A percentile compares a stretch with the other conserved stretches of the same genome.
phyloP scores from a whole-genome alignment of 257 asterid species.

The Phtheirospermum japonicum region DNA sequence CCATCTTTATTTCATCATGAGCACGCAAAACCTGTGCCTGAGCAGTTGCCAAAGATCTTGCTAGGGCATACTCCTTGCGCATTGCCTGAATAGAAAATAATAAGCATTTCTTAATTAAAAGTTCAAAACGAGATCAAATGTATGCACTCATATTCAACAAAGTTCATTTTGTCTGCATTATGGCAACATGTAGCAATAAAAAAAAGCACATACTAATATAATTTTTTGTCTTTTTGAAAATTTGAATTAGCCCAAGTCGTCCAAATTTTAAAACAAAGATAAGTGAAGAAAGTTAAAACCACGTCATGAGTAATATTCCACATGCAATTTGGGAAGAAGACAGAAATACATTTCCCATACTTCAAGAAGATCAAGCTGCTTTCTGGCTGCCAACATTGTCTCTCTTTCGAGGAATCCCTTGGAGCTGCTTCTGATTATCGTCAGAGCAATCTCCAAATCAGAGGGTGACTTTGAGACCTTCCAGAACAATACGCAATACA shows the following conservation, averaged over 20 bases:
- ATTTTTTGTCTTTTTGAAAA: not conserved
- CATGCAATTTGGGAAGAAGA: conserved; percentile 20
- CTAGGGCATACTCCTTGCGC: conserved; percentile 91
- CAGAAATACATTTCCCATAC: conserved; percentile 41
- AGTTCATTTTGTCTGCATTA: conserved; percentile 14
- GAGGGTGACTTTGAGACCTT: conserved; percentile 94
- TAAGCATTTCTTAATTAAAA: conserved; percentile 9
- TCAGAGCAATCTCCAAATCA: conserved; percentile 83
- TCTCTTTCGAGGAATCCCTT: conserved; percentile 75
- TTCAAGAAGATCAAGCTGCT: conserved; percentile 89
- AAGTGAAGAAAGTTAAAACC: conserved; percentile 21
- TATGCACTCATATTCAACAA: conserved; percentile 7
- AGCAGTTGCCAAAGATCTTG: conserved; percentile 75
- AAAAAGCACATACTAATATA: not conserved
- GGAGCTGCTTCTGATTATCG: conserved; percentile 73
- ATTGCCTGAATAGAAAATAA: conserved; percentile 50
- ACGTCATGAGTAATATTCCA: conserved; percentile 13
- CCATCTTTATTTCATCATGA: conserved; percentile 94
- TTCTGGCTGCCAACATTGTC: conserved; percentile 54
- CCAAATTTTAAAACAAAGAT: conserved; percentile 16
- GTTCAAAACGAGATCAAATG: conserved; percentile 16
- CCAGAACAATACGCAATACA: conserved; percentile 11
- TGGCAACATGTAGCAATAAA: not conserved
- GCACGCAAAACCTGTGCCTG: conserved; percentile 96
- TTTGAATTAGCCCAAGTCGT: conserved; percentile 23